Base-by-base conservation (phyloP, 2,329 filamentous ascomycete species). In the Chalaropsis thielavioides region DNA sequence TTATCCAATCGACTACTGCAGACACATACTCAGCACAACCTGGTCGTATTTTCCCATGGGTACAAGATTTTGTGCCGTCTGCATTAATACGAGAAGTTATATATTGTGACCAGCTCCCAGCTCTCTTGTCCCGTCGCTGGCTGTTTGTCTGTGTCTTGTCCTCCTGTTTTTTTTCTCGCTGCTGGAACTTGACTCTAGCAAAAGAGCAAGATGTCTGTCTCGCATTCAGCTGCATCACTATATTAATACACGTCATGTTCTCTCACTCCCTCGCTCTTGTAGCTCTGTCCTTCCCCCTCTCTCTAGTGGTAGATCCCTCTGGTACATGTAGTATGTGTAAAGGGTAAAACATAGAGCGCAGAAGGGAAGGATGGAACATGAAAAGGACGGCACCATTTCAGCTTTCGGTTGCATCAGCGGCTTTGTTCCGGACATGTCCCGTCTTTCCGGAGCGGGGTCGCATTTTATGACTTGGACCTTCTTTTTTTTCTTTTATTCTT, bases 181-280 rank as follows among this genome's bases (percentile, higher is more conserved):
- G 1, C 46, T 27, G 46, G 22, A 51, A 51, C 46, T 24, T 51
- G 22, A 22, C 46, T 51, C 46, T 51, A 15, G 15, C 46, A 51
- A 38, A 38, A 10, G 35, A 6, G 22, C 46, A 51, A 24, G 24
- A 15, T 27, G 27, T 51, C 15, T 51, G 27, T 58, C 54, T 58
- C 31, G 54, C 54, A 58, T 58, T 58, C 24, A 58, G 54, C 54
- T 58, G 15, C 27, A 27, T n/a, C 6, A 10, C n/a, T 10, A 38
- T 58, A 38, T 38, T n/a, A 58, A 58, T 35, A 58, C 54, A 58
- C 54, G 54, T 58, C 54, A 58, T 31, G 24, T 58, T 58, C 13
- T 19, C 24, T 31, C 24, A 11, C 27, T 17, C n/a, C 54, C 17
- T 17, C 13, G 11, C 13, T 58, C 10, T 58, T 5, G 38, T 27